Evolutionary conservation across 1,139 yeast genomes (phyloP).

Genomic region (Magnusiomyces ingens): DNA sequence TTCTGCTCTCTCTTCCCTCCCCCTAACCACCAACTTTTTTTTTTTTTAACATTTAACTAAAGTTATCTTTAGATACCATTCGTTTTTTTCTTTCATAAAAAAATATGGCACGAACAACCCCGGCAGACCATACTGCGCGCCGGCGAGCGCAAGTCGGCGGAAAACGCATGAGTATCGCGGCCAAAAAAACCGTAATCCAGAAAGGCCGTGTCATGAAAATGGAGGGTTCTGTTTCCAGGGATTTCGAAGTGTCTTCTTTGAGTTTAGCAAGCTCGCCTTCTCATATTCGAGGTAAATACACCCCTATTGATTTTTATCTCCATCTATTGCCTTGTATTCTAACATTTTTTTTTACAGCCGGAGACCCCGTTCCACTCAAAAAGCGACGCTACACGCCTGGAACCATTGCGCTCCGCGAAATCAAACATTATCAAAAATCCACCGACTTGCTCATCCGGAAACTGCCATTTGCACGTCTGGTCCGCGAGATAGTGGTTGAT

Average conservation of each 20-base stretch:
- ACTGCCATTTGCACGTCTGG: slow-evolving; percentile 84
- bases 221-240: too few species aligned
- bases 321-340: slow-evolving; percentile 11
- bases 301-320: too few species aligned
- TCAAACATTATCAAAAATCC: slow-evolving; percentile 66
- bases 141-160: not conserved
- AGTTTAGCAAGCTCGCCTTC: not conserved
- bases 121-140: not conserved
- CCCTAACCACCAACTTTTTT: too few species aligned
- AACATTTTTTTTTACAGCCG: slow-evolving; percentile 5
- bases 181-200: not conserved
- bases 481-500: slow-evolving; percentile 72
- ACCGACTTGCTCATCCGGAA: slow-evolving; percentile 74
- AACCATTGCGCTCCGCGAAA: slow-evolving; percentile 67
- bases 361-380: slow-evolving; percentile 27
- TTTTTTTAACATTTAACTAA: too few species aligned
- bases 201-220: not conserved
- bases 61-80: too few species aligned
- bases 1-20: too few species aligned
- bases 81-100: too few species aligned
- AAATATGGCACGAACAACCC: not conserved
- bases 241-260: too few species aligned
- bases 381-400: slow-evolving; percentile 61
- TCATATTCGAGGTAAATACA: slow-evolving; percentile 4
- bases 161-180: not conserved